Evolutionary conservation across 495 filamentous ascomycete species (phyloP), one percentile per base, ranked within the genome.

Genomic region (Penicillium turbatum): DNA sequence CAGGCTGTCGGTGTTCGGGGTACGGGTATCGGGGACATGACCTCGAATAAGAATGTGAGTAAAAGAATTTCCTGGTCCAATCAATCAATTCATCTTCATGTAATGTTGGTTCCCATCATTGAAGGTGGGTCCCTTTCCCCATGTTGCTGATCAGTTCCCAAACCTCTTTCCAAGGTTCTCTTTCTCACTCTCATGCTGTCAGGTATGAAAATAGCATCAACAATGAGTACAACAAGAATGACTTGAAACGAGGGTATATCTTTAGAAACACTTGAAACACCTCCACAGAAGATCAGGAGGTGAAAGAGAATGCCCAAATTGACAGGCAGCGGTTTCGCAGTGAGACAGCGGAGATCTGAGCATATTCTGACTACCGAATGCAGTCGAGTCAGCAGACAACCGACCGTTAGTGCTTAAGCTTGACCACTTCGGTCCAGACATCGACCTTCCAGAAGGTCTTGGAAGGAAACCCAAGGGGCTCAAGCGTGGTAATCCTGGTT

Each of bases 371-470:
- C n/a, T 9, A 16, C 35, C 19, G 0, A 26, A 40, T n/a, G 16
- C 35, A 35, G 24, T 19, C 45, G 40, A 53, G 59, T 58, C 59
- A 58, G 45, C 46, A 50, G 59, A 51, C 46, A 44, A 30, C 15
- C 7, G 19, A 29, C 9, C 1, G 5, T 26, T 49, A 35, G 17
- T 12, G 19, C n/a, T 27, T 9, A 15, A 29, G 30, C 39, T 36
- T 43, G n/a, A 17, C 37, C 30, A 34, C 9, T 34, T 34, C 21
- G 17, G 24, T 32, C 27, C 16, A n/a, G 16, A 6, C 6, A n/a
- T 39, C 37, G 42, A 40, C 12, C 50, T 48, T 54, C 60, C 26
- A 54, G 50, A 54, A 60, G 42, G 15, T 37, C 40, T 34, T 57
- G 36, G 43, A 37, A 30, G 31, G 15, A n/a, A 19, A 24, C 1